phyloP scores from a whole-genome alignment of 2,329 filamentous ascomycete genomes.

The Paecilomyces dactylethromorphus region DNA sequence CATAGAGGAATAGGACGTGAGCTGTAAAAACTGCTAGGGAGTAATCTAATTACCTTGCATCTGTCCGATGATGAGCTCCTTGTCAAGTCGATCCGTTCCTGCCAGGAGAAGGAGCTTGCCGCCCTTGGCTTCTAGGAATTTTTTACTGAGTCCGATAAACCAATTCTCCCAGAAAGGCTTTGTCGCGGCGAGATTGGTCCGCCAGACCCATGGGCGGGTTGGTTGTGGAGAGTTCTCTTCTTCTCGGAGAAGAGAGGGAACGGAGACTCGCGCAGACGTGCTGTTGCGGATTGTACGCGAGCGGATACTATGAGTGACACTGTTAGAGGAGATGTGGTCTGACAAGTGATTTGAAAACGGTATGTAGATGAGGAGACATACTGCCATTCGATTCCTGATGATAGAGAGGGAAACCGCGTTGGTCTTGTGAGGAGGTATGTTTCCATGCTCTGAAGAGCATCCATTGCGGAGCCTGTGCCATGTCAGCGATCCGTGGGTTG shows the following conservation, averaged over 20 bases:
- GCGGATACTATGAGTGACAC: slow-evolving; percentile 48
- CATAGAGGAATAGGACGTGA: background rate
- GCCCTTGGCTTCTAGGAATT: slow-evolving; percentile 74
- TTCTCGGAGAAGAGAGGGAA: slow-evolving; percentile 67
- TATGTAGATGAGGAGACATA: slow-evolving; percentile 21
- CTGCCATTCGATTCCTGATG: slow-evolving; percentile 89
- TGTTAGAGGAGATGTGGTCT: slow-evolving; percentile 1
- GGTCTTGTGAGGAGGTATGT: slow-evolving; percentile 81
- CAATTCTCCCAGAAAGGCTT: slow-evolving; percentile 91
- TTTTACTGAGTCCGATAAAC: slow-evolving; percentile 81
- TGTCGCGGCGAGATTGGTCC: slow-evolving; percentile 74
- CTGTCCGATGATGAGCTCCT: slow-evolving; percentile 88
- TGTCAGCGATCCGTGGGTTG: background rate
- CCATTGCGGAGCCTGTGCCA: slow-evolving; percentile 69
- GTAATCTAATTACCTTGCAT: slow-evolving; percentile 68
- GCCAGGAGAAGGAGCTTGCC: slow-evolving; percentile 82
- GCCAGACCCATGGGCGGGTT: slow-evolving; percentile 85
- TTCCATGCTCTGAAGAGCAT: slow-evolving; percentile 90
- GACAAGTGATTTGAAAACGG: background rate
- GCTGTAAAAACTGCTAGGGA: background rate
- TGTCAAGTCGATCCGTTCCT: slow-evolving; percentile 84
- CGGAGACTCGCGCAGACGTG: slow-evolving; percentile 76
- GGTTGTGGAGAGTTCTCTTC: slow-evolving; percentile 58
- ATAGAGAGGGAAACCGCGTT: slow-evolving; percentile 65
- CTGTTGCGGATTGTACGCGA: slow-evolving; percentile 80